phyloP scores from a whole-genome alignment of 257 asterid species.

The Solanum neorickii region DNA sequence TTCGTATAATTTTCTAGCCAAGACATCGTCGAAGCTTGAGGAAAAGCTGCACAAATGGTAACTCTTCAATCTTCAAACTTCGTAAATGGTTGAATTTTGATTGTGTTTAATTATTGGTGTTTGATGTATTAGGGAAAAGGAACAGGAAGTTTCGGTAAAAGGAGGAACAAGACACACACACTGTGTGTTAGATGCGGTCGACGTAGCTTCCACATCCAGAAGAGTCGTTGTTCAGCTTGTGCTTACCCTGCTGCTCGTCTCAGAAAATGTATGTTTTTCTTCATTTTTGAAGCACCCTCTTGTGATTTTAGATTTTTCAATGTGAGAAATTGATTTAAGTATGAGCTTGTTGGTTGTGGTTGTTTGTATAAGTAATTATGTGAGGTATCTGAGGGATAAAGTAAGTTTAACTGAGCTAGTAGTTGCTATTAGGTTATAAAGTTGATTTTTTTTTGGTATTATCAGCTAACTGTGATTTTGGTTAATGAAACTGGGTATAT shows the following conservation, averaged over 20 bases:
- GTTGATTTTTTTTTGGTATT: not conserved
- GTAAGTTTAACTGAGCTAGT: not conserved
- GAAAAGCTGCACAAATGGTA: constrained; percentile 2
- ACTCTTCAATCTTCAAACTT: not conserved
- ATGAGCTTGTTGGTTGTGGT: not conserved
- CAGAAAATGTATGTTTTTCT: not conserved
- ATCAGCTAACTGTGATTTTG: not conserved
- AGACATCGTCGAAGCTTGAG: not conserved
- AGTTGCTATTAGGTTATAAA: not conserved
- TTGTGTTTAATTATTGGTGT: not conserved
- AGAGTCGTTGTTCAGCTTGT: constrained; percentile 11
- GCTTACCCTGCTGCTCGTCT: constrained; percentile 9
- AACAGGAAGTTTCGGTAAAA: constrained; percentile 8
- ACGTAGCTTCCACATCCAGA: constrained; percentile 7
- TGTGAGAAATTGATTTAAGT: not conserved
- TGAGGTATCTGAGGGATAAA: not conserved
- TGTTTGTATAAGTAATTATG: not conserved
- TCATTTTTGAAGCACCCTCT: not conserved
- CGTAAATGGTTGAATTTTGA: not conserved
- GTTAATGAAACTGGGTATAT: not conserved
- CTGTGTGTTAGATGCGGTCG: constrained; percentile 7
- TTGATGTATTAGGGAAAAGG: constrained; percentile 5
- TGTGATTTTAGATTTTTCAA: not conserved
- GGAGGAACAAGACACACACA: constrained; percentile 11
- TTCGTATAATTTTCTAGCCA: not conserved